A percentile compares a stretch with the other conserved stretches of the same genome.
Evolutionary conservation across 805 yeast species (phyloP).

Genomic region (Candida broadrunensis): DNA sequence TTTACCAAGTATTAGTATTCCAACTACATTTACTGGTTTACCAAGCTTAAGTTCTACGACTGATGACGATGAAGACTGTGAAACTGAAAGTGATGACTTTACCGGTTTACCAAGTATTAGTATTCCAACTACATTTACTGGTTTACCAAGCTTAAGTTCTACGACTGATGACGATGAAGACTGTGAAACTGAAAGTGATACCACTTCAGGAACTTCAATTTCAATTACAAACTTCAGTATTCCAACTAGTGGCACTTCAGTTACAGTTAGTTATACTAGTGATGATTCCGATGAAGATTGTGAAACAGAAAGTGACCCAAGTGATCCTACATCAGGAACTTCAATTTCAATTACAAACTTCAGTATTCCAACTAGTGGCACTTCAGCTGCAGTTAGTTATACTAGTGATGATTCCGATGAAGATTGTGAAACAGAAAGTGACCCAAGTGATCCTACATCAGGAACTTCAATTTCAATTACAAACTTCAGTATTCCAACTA

Average conservation of each 20-base stretch:
- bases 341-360: neutral
- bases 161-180: conserved; percentile 6
- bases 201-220: conserved; percentile 1
- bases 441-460: neutral
- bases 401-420: conserved; percentile 3
- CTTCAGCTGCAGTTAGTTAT: conserved; percentile 1
- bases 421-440: conserved; percentile 8
- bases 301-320: conserved; percentile 5
- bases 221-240: neutral
- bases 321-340: neutral
- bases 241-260: conserved; percentile 1
- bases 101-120: neutral
- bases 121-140: neutral
- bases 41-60: neutral
- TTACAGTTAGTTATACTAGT: conserved; percentile 1
- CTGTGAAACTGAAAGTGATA: conserved; percentile 10
- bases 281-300: conserved; percentile 9
- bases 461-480: neutral
- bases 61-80: too few relatives aligned
- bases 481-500: too few relatives aligned
- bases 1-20: neutral
- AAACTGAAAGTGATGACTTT: neutral
- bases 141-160: neutral
- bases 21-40: neutral
- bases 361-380: neutral